Evolutionary conservation across 805 yeast species (phyloP), one percentile per base, ranked within the genome.

Genomic region (Ogataea glucozyma): DNA sequence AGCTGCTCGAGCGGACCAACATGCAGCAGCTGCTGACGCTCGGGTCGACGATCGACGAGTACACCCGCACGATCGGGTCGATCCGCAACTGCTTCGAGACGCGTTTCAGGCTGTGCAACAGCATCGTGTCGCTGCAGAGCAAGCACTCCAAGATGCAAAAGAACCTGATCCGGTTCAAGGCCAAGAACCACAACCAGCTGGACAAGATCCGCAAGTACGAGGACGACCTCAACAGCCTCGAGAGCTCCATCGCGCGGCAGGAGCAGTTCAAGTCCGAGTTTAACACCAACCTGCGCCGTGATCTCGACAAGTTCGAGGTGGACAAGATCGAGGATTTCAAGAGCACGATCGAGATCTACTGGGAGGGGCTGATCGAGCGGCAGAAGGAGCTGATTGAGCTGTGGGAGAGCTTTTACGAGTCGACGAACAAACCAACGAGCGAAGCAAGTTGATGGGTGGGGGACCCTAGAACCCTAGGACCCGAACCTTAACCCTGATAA

Each of bases 361-460:
- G 95, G 60, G 98, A 93, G 63, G 80, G 93, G 40, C 78, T 93
- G 18, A 85, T 90, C 41, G 99, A 93, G 65, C 75, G 89, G 23
- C 99, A 93, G 65, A 93, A 93, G 66, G 97, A 89, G 61, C 81
- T 85, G 23, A 86, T 86, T 46, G 95, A 86, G 58, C 62, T 83
- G n/a, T 86, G 91, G 88, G 93, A 86, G 61, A 81, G 89, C 0
- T 93, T 91, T 59, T 89, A 88, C 58, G 87, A 83, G n/a, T n/a
- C n/a, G n/a, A n/a, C n/a, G n/a, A n/a, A n/a, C n/a, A n/a, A n/a
- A n/a, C n/a, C n/a, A n/a, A n/a, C n/a, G n/a, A n/a, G n/a, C n/a
- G n/a, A n/a, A n/a, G n/a, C n/a, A n/a, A n/a, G n/a, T n/a, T n/a
- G n/a, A n/a, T n/a, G n/a, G n/a, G n/a, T n/a, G n/a, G n/a, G n/a